Conservation (phyloP, 2,329 filamentous ascomycete species). For the Lasiodiplodia hormozganensis region DNA sequence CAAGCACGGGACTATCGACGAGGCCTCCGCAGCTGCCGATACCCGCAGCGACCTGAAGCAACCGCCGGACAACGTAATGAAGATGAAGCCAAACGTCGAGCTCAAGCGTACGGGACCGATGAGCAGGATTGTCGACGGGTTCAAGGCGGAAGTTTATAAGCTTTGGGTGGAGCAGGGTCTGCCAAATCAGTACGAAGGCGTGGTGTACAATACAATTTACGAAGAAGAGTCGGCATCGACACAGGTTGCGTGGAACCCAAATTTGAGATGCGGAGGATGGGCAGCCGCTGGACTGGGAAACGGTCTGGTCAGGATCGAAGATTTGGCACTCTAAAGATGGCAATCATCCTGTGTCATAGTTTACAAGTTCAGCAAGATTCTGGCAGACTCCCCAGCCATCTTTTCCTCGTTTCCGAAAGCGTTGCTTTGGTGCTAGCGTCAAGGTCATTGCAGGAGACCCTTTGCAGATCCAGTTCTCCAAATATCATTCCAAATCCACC, state of each 20-base stretch:
- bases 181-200: conserved; percentile 37
- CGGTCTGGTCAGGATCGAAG: conserved; percentile 58
- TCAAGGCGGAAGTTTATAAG: conserved; percentile 41
- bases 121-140: conserved; percentile 51
- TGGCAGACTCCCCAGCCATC: background rate
- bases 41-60: conserved; percentile 20
- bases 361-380: background rate
- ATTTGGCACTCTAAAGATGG: conserved; percentile 41
- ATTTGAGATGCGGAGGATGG: conserved; percentile 57
- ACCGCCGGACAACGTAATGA: background rate
- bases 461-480: background rate
- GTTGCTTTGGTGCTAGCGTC: background rate
- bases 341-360: background rate
- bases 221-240: conserved; percentile 55
- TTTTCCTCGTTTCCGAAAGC: background rate
- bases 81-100: background rate
- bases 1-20: conserved; percentile 11
- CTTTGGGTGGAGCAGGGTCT: conserved; percentile 35
- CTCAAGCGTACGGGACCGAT: conserved; percentile 35
- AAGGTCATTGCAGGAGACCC: background rate
- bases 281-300: conserved; percentile 57
- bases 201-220: conserved; percentile 50
- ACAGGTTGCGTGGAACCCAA: conserved; percentile 59
- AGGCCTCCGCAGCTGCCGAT: background rate
- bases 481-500: background rate